Base-by-base conservation (phyloP, 257 asterid species). In the Solanum bulbocastanum region DNA sequence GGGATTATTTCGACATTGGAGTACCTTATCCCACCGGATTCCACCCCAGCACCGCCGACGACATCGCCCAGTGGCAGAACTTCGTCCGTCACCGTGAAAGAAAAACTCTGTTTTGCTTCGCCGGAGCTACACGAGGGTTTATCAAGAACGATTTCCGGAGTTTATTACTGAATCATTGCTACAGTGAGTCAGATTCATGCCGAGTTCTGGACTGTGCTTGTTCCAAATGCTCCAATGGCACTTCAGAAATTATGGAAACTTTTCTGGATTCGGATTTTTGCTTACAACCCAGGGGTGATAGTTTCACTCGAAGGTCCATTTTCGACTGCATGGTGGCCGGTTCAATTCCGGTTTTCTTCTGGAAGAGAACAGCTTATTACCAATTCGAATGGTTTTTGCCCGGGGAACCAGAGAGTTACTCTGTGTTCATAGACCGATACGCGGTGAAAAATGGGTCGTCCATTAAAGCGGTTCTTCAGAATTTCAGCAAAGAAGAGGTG, bases 251-350 rank as follows among this genome's bases (percentile, higher is more conserved):
- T 36, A 40, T 93, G 32, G 94, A 94, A 86, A 89, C 98, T 1
- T 96, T 96, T 52, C 93, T 96, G 1, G 92, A 87, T 87, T 94
- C 99, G 18, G 93, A 95, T 11, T 96, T 96, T 87, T 96, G 98
- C 83, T 88, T 96, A 87, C 99, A 96, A 90, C 99, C 99, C 30
- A 90, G 98, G 25, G 99, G 99, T 3, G 99, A 96, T 35, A 93
- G 97, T 22, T 91, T 92, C 49, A 96, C 99, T 2, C 90, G 99
- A 65, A 91, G 98, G 85, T 95, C 98, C 7, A 91, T 93, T 8
- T 96, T 96, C 14, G 99, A 96, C 82, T 96, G 99, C 89, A 93
- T 96, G 99, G 58, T 96, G n/a, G 98, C 98, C 75, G 99, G 99
- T 66, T 92, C 99, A 3, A 91, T 95, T 6, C 98, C 99, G 88